Evolutionary conservation across 345 rosid species (phyloP).

Genomic region (Kandelia obovata): DNA sequence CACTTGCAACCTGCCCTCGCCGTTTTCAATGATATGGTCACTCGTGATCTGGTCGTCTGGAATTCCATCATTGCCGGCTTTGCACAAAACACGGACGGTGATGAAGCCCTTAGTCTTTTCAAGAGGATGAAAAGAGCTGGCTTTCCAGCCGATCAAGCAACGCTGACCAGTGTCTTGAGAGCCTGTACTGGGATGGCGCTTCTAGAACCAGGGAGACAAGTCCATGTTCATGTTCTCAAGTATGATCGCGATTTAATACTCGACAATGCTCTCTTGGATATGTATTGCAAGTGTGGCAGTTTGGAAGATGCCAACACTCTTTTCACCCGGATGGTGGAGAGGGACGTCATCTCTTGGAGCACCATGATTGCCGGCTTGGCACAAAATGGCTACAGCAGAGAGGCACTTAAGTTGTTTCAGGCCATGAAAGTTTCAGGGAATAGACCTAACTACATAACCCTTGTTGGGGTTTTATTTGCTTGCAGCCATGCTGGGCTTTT

Average conservation of each 20-base stretch:
- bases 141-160: slow-evolving; percentile 46
- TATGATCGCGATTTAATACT: slow-evolving; percentile 58
- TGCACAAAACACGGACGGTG: slow-evolving; percentile 60
- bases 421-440: slow-evolving; percentile 46
- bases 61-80: slow-evolving; percentile 65
- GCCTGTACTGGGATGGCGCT: slow-evolving; percentile 60
- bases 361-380: slow-evolving; percentile 76
- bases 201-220: slow-evolving; percentile 63
- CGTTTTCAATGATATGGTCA: slow-evolving; percentile 54
- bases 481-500: slow-evolving; percentile 73
- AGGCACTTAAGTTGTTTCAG: slow-evolving; percentile 52
- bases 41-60: slow-evolving; percentile 67
- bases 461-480: slow-evolving; percentile 65
- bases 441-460: slow-evolving; percentile 57
- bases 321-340: slow-evolving; percentile 46
- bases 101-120: slow-evolving; percentile 52
- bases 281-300: slow-evolving; percentile 74
- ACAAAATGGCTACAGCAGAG: slow-evolving; percentile 63
- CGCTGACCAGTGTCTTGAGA: slow-evolving; percentile 62
- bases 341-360: slow-evolving; percentile 76
- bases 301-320: slow-evolving; percentile 52
- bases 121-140: slow-evolving; percentile 63
- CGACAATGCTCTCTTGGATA: slow-evolving; percentile 64
- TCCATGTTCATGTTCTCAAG: slow-evolving; percentile 65
- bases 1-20: slow-evolving; percentile 35